Percentiles rank a stretch among this genome's conserved stretches.
Conservation (phyloP, 208 protist species). For the Wallacemonas rigidus region DNA sequence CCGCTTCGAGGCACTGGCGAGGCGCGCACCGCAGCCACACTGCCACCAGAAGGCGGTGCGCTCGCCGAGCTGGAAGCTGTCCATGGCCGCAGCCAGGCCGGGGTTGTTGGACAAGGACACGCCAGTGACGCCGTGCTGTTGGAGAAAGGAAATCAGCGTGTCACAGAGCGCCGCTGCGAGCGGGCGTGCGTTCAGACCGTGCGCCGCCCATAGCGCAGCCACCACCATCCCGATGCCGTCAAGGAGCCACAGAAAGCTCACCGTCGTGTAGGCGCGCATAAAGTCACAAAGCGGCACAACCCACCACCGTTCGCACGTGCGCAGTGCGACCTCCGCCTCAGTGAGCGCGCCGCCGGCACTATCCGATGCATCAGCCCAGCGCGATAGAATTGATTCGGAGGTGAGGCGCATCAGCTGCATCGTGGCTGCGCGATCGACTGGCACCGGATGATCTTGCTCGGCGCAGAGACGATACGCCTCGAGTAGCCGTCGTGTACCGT, state of each 20-base stretch:
- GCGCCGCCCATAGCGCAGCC: conserved; percentile 45
- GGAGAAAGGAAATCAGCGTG: conserved; percentile 24
- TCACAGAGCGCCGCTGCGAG: conserved; percentile 34
- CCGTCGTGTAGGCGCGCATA: conserved; percentile 41
- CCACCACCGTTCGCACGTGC: neutral
- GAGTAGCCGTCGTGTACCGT: conserved; percentile 46
- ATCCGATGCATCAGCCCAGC: conserved; percentile 10
- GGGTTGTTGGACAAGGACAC: conserved; percentile 57
- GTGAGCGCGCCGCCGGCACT: neutral
- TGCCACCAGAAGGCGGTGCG: conserved; percentile 64
- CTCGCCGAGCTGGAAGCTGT: conserved; percentile 49
- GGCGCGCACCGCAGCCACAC: conserved; percentile 67
- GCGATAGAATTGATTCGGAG: conserved; percentile 26
- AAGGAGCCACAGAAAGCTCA: conserved; percentile 74
- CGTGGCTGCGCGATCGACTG: conserved; percentile 48
- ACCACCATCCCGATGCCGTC: conserved; percentile 54
- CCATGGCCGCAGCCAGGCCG: conserved; percentile 44
- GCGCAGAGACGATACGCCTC: conserved; percentile 67
- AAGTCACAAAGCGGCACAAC: conserved; percentile 37
- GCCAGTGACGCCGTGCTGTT: conserved; percentile 36
- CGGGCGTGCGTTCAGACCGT: conserved; percentile 25
- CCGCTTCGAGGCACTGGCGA: conserved; percentile 55
- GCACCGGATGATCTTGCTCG: conserved; percentile 37
- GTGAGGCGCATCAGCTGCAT: conserved; percentile 64
- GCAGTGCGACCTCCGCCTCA: conserved; percentile 17